Conservation (phyloP, 768 basidiomycete species). For the Suillus subalutaceus region DNA sequence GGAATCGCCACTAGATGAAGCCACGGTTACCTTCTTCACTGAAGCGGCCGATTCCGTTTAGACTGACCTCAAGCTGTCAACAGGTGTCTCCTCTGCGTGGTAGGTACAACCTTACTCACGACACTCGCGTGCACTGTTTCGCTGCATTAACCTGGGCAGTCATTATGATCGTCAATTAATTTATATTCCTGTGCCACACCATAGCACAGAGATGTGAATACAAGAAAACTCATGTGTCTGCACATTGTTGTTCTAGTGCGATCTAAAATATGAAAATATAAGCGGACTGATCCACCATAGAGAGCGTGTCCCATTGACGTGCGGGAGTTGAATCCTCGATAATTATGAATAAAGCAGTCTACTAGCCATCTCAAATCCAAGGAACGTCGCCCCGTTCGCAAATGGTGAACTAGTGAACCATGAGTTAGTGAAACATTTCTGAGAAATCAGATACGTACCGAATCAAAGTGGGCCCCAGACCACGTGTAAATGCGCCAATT, state of each 20-base stretch:
- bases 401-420: slow-evolving; percentile 76
- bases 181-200: neutral
- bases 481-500: slow-evolving; percentile 83
- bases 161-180: too few species aligned
- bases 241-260: neutral
- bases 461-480: slow-evolving; percentile 90
- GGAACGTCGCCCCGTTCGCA: slow-evolving; percentile 96
- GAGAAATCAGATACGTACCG: slow-evolving; percentile 52
- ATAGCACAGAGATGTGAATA: neutral
- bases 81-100: too few species aligned
- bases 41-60: too few species aligned
- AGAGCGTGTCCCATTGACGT: neutral
- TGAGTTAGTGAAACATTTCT: slow-evolving; percentile 14
- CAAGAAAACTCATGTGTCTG: neutral
- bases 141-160: neutral
- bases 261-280: neutral
- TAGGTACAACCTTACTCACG: neutral
- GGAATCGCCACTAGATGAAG: too few species aligned
- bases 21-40: too few species aligned
- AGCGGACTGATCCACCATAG: neutral
- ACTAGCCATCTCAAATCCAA: slow-evolving; percentile 93
- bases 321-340: neutral
- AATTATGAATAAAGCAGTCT: slow-evolving; percentile 54
- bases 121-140: neutral
- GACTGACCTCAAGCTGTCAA: neutral